Evolutionary conservation across 2,329 filamentous ascomycete species (phyloP).

Genomic region (Aspergillus melleus): DNA sequence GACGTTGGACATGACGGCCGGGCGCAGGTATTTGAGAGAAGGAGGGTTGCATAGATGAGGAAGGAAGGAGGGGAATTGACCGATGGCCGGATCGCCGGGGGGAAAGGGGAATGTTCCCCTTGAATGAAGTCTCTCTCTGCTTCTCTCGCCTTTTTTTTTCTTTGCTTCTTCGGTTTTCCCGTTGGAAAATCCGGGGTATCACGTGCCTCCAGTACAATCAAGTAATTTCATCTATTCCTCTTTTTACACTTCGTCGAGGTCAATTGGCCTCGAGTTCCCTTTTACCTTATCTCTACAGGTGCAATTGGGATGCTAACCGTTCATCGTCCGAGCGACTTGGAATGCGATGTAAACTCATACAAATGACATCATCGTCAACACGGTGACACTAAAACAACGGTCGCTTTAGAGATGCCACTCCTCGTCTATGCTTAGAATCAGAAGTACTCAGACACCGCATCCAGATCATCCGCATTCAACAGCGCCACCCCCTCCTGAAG

Average conservation of each 20-base stretch:
- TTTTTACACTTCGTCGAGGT: not conserved
- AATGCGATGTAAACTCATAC: not conserved
- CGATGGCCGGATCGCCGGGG: not conserved
- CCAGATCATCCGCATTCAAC: conserved; percentile 65
- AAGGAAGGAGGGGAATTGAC: not conserved
- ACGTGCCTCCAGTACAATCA: conserved; percentile 12
- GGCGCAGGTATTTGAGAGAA: not conserved
- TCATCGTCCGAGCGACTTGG: not conserved
- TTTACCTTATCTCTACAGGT: not conserved
- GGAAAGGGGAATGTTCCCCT: not conserved
- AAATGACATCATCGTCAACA: not conserved
- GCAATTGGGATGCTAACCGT: not conserved
- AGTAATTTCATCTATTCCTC: not conserved
- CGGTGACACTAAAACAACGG: not conserved
- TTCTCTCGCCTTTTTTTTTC: not conserved
- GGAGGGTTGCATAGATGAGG: not conserved
- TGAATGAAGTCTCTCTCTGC: conserved; percentile 2
- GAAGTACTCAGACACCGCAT: conserved; percentile 47
- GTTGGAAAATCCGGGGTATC: conserved; percentile 2
- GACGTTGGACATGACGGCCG: conserved; percentile 28
- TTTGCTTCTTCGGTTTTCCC: not conserved
- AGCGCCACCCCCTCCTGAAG: conserved; percentile 60
- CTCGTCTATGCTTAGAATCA: conserved; percentile 9
- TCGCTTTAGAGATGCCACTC: not conserved
- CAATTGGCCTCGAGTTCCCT: not conserved